Evolutionary conservation across 345 rosid species (phyloP).

Genomic region (Salix arbutifolia): DNA sequence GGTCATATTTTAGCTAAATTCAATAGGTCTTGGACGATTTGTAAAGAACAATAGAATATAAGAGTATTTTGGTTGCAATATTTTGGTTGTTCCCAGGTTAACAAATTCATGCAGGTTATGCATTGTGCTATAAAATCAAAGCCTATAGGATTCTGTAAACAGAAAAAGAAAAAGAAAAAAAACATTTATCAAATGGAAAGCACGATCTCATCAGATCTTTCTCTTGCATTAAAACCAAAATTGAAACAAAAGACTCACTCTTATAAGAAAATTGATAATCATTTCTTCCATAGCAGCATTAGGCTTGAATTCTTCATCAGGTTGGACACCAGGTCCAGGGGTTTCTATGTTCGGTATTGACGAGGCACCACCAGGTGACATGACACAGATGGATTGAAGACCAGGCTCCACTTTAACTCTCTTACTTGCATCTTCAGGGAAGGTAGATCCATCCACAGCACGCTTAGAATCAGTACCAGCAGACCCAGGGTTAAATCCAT

Average conservation of each 20-base stretch:
- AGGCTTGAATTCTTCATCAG: constrained; percentile 98
- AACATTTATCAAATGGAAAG: background rate
- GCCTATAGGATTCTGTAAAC: background rate
- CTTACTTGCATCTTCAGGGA: constrained; percentile 79
- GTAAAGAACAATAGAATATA: background rate
- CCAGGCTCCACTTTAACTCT: constrained; percentile 94
- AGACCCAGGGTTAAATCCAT: constrained; percentile 50
- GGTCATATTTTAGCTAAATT: background rate
- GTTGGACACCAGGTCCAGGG: constrained; percentile 94
- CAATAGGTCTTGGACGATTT: background rate
- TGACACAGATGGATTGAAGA: constrained; percentile 82
- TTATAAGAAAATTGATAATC: constrained; percentile 94
- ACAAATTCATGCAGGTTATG: background rate
- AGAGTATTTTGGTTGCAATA: background rate
- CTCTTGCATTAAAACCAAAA: constrained; percentile 1
- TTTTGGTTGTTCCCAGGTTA: background rate
- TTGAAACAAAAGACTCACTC: constrained; percentile 56
- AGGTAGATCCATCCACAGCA: constrained; percentile 64
- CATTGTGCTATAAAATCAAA: background rate
- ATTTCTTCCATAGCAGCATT: constrained; percentile 99
- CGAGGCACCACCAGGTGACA: constrained; percentile 93
- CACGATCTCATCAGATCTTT: constrained; percentile 6
- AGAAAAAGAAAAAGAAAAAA: background rate
- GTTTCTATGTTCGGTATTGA: constrained; percentile 86
- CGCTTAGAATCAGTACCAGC: constrained; percentile 66